Evolutionary conservation across 2,329 filamentous ascomycete species (phyloP).

Genomic region (Huntiella decipiens): DNA sequence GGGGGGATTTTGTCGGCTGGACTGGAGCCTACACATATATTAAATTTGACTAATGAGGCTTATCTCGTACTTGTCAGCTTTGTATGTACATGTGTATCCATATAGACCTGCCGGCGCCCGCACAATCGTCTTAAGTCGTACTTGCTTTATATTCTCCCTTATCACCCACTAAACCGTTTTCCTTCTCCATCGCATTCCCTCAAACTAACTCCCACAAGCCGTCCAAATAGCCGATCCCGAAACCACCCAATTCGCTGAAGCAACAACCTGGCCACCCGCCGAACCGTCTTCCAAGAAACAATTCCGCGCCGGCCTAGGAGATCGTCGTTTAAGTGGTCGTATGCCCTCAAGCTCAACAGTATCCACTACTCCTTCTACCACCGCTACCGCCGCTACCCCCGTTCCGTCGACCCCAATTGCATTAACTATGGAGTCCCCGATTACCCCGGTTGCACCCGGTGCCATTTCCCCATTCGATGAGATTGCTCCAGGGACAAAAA

Average conservation of each 20-base stretch:
- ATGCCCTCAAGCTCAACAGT: conserved; percentile 10
- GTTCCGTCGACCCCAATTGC: not conserved
- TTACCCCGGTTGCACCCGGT: conserved; percentile 15
- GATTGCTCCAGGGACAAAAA: conserved; percentile 12
- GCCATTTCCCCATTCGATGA: not conserved
- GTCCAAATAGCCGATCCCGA: conserved; percentile 40
- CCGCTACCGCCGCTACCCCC: conserved; percentile 15
- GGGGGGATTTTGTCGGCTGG: no score
- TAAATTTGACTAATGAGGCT: no score
- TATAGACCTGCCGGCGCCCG: no score
- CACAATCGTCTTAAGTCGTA: no score
- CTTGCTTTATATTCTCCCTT: no score
- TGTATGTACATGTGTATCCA: no score
- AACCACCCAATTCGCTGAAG: conserved; percentile 12
- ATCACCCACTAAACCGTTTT: no score
- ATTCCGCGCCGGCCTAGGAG: conserved; percentile 16
- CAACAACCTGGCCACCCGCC: conserved; percentile 11
- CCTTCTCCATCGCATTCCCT: no score
- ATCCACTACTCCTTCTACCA: conserved; percentile 15
- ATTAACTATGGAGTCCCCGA: not conserved
- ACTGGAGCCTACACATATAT: no score
- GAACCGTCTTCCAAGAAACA: conserved; percentile 22
- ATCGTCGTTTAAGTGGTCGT: conserved; percentile 25
- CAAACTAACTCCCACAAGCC: conserved; percentile 2
- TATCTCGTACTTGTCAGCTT: no score